Base-by-base conservation (phyloP, 2,329 filamentous ascomycete genomes). In the Elsinoe australis region DNA sequence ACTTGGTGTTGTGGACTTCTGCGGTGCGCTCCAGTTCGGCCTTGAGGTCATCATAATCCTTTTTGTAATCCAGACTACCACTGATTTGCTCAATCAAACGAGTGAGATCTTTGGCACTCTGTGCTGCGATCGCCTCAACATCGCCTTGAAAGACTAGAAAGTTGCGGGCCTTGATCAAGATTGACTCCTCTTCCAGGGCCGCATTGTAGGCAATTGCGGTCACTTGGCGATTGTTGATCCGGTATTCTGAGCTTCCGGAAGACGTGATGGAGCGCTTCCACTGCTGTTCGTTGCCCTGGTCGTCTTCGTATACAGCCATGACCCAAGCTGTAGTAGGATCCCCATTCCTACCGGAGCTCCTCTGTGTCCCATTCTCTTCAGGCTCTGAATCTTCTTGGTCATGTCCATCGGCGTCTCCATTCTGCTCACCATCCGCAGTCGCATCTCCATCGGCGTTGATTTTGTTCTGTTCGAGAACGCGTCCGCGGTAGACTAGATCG, bases 91-190 rank as follows among this genome's bases (percentile, higher is more conserved):
- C 92, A 49, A 98, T 94, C 44, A 98, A 71, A 44, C 87, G 79
- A 0, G 92, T 98, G 31, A 98, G 77, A 60, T 96, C 92, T 58
- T 88, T 89, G 0, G 92, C 88, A 1, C 88, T 94, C 64, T 96
- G 92, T 5, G 88, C 88, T 1, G 92, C 94, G 60, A 98, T 95
- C 18, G 88, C 86, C 66, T 98, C 92, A 14, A 98, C 90, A 63
- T 98, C 92, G 55, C 92, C 94, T 66, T 98, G 92, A 64, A 98
- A 98, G 28, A 98, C 92, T 4, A 98, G 77, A 64, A 98, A 98
- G 63, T 98, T 98, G 55, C 92, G 80, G 26, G 92, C 92, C 67
- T 95, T 96, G 72, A 98, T 96, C 52, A 98, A 71, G 56, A 98
- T 98, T 60, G 95, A 95, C 65, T 98, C 90, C 15, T 80, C 74